A percentile compares a stretch with the other conserved stretches of the same genome.
Conservation (phyloP, 441 rosid genomes). For the Daphne laureola region DNA sequence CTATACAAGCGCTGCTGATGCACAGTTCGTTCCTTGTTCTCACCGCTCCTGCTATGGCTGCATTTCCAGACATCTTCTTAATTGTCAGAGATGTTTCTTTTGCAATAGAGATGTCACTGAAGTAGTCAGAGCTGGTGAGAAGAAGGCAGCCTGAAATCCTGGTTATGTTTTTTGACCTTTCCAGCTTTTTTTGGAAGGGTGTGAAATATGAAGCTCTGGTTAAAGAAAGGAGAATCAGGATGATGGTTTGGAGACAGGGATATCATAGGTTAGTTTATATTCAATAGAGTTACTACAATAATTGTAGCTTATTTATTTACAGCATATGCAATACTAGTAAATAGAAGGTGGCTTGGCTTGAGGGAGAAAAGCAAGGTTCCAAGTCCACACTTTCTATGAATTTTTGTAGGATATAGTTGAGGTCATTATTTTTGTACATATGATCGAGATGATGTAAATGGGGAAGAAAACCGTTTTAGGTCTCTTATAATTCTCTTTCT, state of each 20-base stretch:
- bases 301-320: slow-evolving; percentile 2
- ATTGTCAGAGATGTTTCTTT: slow-evolving; percentile 92
- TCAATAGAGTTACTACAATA: slow-evolving; percentile 3
- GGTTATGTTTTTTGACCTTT: not conserved
- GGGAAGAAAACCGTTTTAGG: slow-evolving; percentile 16
- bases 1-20: slow-evolving; percentile 59
- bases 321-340: slow-evolving; percentile 8
- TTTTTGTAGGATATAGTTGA: slow-evolving; percentile 42
- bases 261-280: slow-evolving; percentile 2
- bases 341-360: not conserved
- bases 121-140: slow-evolving; percentile 34
- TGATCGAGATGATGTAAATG: slow-evolving; percentile 59
- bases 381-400: slow-evolving; percentile 5
- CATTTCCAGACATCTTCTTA: slow-evolving; percentile 89
- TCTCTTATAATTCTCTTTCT: not conserved
- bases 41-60: slow-evolving; percentile 90
- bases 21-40: slow-evolving; percentile 75
- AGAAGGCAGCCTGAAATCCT: slow-evolving; percentile 11
- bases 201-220: not conserved
- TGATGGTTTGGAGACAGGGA: not conserved
- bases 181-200: too few relatives aligned
- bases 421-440: slow-evolving; percentile 50
- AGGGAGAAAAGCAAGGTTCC: slow-evolving; percentile 12
- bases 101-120: slow-evolving; percentile 82
- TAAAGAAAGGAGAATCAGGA: not conserved